Conservation (phyloP, 148 eudicot genomes). For the Persicaria maculosa region DNA sequence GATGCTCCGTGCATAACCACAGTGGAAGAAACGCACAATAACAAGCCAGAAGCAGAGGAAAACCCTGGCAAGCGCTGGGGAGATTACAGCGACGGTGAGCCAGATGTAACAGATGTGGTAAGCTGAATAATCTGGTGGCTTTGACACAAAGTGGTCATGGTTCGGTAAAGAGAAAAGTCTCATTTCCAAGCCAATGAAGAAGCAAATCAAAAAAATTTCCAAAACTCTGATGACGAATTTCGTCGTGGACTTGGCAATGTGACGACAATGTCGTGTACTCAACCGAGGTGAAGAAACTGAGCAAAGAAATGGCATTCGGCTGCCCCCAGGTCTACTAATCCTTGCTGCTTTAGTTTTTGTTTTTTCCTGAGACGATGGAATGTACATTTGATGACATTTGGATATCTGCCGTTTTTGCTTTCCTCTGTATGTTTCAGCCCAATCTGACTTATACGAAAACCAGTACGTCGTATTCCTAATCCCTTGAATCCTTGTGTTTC, state of each 20-base stretch:
- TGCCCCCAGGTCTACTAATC: background rate
- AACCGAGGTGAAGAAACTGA: background rate
- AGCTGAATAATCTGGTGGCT: slow-evolving; percentile 19
- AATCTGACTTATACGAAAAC: background rate
- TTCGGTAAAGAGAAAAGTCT: background rate
- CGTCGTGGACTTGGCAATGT: background rate
- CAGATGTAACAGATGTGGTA: slow-evolving; percentile 36
- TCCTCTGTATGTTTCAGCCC: background rate
- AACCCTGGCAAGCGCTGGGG: slow-evolving; percentile 60
- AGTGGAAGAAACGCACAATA: slow-evolving; percentile 20
- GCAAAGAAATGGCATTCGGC: slow-evolving; percentile 1
- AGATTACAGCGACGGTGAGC: slow-evolving; percentile 76
- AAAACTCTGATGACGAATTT: background rate
- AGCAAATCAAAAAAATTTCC: too few species aligned
- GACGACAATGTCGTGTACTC: background rate
- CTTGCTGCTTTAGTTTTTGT: background rate
- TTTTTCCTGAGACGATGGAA: background rate
- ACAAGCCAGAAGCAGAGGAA: slow-evolving; percentile 23
- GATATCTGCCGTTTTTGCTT: background rate
- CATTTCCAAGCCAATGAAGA: background rate
- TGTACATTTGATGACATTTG: background rate
- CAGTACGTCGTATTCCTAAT: background rate
- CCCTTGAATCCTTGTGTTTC: background rate
- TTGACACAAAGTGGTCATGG: background rate
- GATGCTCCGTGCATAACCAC: slow-evolving; percentile 14